Percentiles rank a stretch among this genome's conserved stretches.
Evolutionary conservation across 495 filamentous ascomycete genomes (phyloP).

Genomic region (Podospora anserina): DNA sequence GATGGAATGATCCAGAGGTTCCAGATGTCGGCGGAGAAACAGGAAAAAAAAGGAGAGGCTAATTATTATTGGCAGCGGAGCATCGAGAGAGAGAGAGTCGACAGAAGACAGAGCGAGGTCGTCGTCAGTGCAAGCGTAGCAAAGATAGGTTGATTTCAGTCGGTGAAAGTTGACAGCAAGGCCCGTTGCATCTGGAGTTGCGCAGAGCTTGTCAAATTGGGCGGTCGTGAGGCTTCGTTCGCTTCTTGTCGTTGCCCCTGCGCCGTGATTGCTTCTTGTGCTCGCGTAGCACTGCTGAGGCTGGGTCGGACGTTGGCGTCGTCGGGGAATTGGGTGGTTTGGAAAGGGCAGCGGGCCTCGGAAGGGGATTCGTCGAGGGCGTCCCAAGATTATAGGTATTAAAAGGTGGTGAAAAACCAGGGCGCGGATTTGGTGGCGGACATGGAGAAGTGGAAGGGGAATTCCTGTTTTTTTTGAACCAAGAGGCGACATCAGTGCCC

Average conservation of each 20-base stretch:
- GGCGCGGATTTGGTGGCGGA: conserved; percentile 4
- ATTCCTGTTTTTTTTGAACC: conserved; percentile 3
- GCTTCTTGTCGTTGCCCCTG: neutral
- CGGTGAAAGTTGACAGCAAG: conserved; percentile 1
- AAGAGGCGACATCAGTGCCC: neutral
- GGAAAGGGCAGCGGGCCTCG: neutral
- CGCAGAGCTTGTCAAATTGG: neutral
- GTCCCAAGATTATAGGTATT: neutral
- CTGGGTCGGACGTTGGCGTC: neutral
- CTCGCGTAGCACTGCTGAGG: neutral
- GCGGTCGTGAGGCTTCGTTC: neutral
- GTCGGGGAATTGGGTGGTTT: neutral
- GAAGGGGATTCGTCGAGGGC: neutral
- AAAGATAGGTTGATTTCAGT: neutral
- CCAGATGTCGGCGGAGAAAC: conserved; percentile 3
- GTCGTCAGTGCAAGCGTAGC: too few species aligned
- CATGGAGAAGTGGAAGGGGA: neutral
- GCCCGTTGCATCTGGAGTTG: conserved; percentile 4
- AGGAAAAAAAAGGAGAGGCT: neutral
- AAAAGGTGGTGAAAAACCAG: neutral
- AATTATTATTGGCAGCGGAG: conserved; percentile 11
- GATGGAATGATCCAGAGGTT: neutral
- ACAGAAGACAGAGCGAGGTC: neutral
- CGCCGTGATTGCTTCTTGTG: conserved; percentile 1
- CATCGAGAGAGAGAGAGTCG: neutral